Conservation (phyloP, 768 basidiomycete species). For the Holtermannia corniformis region DNA sequence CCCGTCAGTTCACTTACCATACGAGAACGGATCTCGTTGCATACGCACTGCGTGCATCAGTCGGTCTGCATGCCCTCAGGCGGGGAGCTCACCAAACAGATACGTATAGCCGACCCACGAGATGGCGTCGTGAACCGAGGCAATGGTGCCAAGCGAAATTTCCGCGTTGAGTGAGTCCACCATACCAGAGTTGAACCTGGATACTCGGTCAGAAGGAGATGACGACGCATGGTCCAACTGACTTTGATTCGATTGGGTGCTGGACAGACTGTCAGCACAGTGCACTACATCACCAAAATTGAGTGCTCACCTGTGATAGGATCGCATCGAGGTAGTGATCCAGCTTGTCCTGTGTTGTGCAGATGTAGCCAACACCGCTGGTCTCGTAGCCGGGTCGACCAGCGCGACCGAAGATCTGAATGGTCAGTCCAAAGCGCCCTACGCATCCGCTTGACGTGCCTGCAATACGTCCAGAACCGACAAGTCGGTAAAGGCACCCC, state of each 20-base stretch:
- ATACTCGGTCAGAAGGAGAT: background rate
- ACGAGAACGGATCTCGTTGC: constrained; percentile 77
- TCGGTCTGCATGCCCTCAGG: no score
- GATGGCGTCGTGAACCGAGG: constrained; percentile 73
- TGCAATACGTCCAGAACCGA: constrained; percentile 87
- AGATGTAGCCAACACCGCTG: constrained; percentile 94
- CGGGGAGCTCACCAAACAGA: constrained; percentile 51
- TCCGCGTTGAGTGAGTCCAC: constrained; percentile 91
- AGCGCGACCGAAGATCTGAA: constrained; percentile 87
- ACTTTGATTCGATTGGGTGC: constrained; percentile 96
- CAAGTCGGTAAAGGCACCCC: constrained; percentile 82
- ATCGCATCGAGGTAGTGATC: constrained; percentile 80
- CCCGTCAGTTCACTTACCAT: constrained; percentile 53
- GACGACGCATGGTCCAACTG: constrained; percentile 24
- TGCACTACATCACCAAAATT: background rate
- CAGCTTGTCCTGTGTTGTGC: constrained; percentile 87
- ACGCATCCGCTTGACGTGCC: constrained; percentile 15
- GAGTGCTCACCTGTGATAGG: constrained; percentile 60
- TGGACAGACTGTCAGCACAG: constrained; percentile 35
- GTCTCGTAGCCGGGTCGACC: constrained; percentile 58
- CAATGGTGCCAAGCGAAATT: constrained; percentile 85
- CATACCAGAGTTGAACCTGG: constrained; percentile 68
- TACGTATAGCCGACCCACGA: constrained; percentile 97
- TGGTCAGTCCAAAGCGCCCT: background rate
- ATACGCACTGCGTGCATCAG: constrained; percentile 70